Evolutionary conservation across 768 basidiomycete genomes (phyloP).

Genomic region (Pleurotus djamor): DNA sequence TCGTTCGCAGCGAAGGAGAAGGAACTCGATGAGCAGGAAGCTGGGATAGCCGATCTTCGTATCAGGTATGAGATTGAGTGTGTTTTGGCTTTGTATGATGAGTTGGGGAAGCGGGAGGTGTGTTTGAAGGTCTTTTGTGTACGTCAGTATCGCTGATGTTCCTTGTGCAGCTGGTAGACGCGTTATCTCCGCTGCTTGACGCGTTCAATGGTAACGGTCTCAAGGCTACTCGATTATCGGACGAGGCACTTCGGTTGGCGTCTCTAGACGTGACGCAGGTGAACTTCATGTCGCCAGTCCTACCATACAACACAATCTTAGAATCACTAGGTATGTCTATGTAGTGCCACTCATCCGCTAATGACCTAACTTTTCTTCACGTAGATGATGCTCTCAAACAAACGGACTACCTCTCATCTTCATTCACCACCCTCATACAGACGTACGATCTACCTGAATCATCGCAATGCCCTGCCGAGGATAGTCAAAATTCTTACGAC

Average conservation of each 20-base stretch:
- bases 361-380: conserved; percentile 13
- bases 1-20: conserved; percentile 30
- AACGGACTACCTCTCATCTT: conserved; percentile 21
- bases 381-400: conserved; percentile 19
- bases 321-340: not conserved
- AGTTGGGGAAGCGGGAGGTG: conserved; percentile 35
- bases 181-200: conserved; percentile 48
- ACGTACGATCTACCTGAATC: conserved; percentile 9
- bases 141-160: not conserved
- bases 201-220: conserved; percentile 45
- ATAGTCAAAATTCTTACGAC: conserved; percentile 3
- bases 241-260: conserved; percentile 41
- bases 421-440: conserved; percentile 16
- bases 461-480: not conserved
- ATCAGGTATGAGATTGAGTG: conserved; percentile 42
- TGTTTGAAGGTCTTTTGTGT: not conserved
- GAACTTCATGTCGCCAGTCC: conserved; percentile 17
- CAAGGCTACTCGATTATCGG: conserved; percentile 35
- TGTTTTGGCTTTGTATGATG: conserved; percentile 42
- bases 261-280: conserved; percentile 19
- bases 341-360: not conserved
- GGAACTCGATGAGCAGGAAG: conserved; percentile 35
- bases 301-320: not conserved
- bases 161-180: conserved; percentile 32
- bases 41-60: conserved; percentile 36